Evolutionary conservation across 352 stramenopile species (phyloP).

Genomic region (Globisporangium ultimum): DNA sequence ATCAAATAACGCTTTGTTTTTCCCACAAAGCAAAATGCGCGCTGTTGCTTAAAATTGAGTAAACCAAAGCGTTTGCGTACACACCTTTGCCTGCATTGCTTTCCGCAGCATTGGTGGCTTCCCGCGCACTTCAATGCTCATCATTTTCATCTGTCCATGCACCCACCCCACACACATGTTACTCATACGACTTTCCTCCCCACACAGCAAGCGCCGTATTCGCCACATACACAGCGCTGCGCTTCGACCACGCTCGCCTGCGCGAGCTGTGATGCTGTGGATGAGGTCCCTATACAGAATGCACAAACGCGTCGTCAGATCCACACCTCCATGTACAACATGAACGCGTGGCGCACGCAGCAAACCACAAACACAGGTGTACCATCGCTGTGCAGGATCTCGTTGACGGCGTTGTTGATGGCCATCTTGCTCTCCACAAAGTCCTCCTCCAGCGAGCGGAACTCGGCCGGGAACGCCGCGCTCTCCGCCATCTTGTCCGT

Average conservation of each 20-base stretch:
- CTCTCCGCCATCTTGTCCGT: constrained; percentile 21
- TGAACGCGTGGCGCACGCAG: not conserved
- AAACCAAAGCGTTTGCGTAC: not conserved
- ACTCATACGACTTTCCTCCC: not conserved
- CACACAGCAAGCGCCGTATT: not conserved
- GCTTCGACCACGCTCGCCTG: constrained; percentile 67
- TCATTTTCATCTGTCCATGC: constrained; percentile 64
- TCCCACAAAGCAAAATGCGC: too few species aligned
- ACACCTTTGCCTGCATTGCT: constrained; percentile 69
- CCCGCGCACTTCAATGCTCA: constrained; percentile 72
- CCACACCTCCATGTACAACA: not conserved
- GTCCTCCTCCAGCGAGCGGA: constrained; percentile 71
- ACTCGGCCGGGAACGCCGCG: constrained; percentile 46
- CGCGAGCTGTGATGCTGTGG: constrained; percentile 45
- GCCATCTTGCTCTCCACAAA: constrained; percentile 81
- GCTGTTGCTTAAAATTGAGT: not conserved
- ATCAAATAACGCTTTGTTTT: not conserved
- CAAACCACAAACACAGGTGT: not conserved
- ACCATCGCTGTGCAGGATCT: constrained; percentile 52
- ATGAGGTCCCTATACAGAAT: constrained; percentile 22
- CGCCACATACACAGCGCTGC: constrained; percentile 54
- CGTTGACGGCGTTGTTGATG: constrained; percentile 77
- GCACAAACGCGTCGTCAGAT: not conserved
- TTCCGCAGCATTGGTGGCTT: constrained; percentile 56
- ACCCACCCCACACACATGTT: constrained; percentile 6